phyloP scores from a whole-genome alignment of 1,284 basidiomycete species.

The Cryptococcus sp. region DNA sequence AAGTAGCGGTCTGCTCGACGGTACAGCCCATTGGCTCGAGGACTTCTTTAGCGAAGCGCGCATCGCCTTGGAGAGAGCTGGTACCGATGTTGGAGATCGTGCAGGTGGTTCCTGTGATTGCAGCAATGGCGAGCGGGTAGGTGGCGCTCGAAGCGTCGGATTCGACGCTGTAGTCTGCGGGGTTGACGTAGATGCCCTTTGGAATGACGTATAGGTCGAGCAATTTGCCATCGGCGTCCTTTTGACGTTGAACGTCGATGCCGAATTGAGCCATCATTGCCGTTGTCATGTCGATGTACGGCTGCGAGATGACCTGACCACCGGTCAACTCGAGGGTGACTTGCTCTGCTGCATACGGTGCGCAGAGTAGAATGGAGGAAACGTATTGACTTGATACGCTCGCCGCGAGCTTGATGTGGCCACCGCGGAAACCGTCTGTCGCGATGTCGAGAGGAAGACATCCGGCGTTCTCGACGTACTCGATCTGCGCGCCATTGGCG shows the following conservation, averaged over 20 bases:
- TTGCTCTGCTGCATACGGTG: slow-evolving; percentile 82
- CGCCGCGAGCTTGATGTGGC: slow-evolving; percentile 83
- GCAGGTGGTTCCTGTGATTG: slow-evolving; percentile 91
- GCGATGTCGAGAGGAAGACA: slow-evolving; percentile 87
- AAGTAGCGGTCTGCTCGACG: slow-evolving; percentile 81
- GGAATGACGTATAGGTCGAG: slow-evolving; percentile 89
- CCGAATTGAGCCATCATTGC: slow-evolving; percentile 98
- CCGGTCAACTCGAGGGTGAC: slow-evolving; percentile 88
- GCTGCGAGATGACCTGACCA: slow-evolving; percentile 94
- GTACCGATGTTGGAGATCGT: slow-evolving; percentile 92
- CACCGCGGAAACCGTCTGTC: slow-evolving; percentile 80
- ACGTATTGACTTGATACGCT: slow-evolving; percentile 98
- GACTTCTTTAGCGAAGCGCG: slow-evolving; percentile 89
- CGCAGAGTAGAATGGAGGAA: slow-evolving; percentile 92
- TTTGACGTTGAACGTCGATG: slow-evolving; percentile 70
- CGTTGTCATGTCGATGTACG: slow-evolving; percentile 99
- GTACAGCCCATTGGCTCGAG: slow-evolving; percentile 92
- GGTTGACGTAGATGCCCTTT: slow-evolving; percentile 75
- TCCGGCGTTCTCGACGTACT: slow-evolving; percentile 76
- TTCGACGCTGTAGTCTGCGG: slow-evolving; percentile 84
- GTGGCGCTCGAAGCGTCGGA: slow-evolving; percentile 95
- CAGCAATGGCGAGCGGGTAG: slow-evolving; percentile 94
- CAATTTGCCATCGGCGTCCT: slow-evolving; percentile 64
- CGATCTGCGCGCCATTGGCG: slow-evolving; percentile 76
- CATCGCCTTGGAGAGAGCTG: slow-evolving; percentile 90